These are phyloP conservation scores for Tetrapisispora namnaoensis DNA, from an alignment of 805 yeast species.

Conservation along the genomic window DNA sequence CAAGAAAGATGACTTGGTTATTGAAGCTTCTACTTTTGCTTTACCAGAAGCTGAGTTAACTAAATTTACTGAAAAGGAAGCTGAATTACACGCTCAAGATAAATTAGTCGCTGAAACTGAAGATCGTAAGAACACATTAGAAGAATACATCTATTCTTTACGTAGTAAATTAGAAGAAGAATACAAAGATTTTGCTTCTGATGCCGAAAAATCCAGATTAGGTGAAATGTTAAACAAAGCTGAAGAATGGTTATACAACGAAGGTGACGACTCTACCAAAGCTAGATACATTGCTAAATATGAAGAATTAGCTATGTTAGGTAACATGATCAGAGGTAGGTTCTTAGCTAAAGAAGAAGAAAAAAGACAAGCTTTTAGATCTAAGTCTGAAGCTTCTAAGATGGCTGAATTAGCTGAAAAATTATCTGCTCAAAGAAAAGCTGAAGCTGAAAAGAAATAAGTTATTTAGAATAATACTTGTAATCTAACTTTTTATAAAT, in stretches of 20 bases:
- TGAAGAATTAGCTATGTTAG: constrained; percentile 89
- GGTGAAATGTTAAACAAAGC: constrained; percentile 64
- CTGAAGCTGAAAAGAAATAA: constrained; percentile 29
- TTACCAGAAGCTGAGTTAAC: constrained; percentile 47
- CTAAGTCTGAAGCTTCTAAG: constrained; percentile 78
- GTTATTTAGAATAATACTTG: constrained; percentile 1
- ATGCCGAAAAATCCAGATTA: constrained; percentile 76
- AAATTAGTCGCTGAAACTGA: constrained; percentile 96
- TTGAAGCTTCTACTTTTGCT: constrained; percentile 51
- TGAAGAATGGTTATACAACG: constrained; percentile 97
- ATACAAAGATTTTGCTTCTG: constrained; percentile 78
- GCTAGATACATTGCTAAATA: constrained; percentile 94
- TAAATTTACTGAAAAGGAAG: constrained; percentile 67
- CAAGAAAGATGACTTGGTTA: constrained; percentile 69
- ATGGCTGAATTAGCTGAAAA: constrained; percentile 77
- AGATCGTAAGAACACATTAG: constrained; percentile 95
- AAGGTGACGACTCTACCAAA: constrained; percentile 90
- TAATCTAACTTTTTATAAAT: constrained; percentile 1
- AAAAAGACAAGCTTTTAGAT: constrained; percentile 75
- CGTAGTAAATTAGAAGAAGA: constrained; percentile 92
- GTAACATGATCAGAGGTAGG: constrained; percentile 93
- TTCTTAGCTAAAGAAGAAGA: constrained; percentile 89
- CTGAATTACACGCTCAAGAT: constrained; percentile 74
- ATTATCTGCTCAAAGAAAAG: constrained; percentile 68
- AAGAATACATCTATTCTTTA: constrained; percentile 94